Evolutionary conservation across 1,284 basidiomycete species (phyloP), one percentile per base, ranked within the genome.

Genomic region (Erythrobasidium hasegawianum): DNA sequence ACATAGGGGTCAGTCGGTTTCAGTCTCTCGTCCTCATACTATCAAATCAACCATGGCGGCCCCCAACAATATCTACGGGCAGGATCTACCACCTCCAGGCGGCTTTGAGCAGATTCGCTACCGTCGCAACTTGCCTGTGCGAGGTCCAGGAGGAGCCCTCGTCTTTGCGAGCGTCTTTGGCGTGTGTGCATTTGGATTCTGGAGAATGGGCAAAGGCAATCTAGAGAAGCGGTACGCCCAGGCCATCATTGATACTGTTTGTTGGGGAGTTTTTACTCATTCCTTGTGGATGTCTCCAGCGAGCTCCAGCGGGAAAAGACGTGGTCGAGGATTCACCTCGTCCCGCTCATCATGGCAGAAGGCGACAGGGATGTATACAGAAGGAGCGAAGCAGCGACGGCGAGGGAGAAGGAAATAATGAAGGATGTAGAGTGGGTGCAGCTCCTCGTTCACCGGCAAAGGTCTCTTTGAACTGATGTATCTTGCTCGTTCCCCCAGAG

Each of bases 281-380:
- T n/a, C 1, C 7, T 20, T 8, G 13, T 10, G 50, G 4, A 18
- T 57, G n/a, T n/a, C 60, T 68, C 18, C 78, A 97, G 95, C 78
- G 95, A 98, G 81, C 83, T 99, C 59, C 82, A 88, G 77, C 85
- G 96, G 72, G 95, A 99, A 81, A 88, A 89, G 78, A 85, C 86
- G 50, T 97, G 95, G 95, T 91, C 93, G 70, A 85, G 95, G 71
- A 95, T 99, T 76, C 86, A 98, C 81, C 84, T 97, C 53, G 88
- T 95, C 47, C 95, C 95, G n/a, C 78, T 97, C 68, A 83, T 96
- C 53, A 83, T 94, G 71, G 94, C 94, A 55, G 94, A 98, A 78
- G 86, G 87, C 14, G 94, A 98, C 81, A 86, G 95, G 67, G 92
- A 95, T 77, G 82, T 84, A 57, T 94, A 89, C 82, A 84, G 92